Percentiles rank a stretch among this genome's conserved stretches.
phyloP scores from a whole-genome alignment of 805 yeast species.

The Kuraishia cidri region DNA sequence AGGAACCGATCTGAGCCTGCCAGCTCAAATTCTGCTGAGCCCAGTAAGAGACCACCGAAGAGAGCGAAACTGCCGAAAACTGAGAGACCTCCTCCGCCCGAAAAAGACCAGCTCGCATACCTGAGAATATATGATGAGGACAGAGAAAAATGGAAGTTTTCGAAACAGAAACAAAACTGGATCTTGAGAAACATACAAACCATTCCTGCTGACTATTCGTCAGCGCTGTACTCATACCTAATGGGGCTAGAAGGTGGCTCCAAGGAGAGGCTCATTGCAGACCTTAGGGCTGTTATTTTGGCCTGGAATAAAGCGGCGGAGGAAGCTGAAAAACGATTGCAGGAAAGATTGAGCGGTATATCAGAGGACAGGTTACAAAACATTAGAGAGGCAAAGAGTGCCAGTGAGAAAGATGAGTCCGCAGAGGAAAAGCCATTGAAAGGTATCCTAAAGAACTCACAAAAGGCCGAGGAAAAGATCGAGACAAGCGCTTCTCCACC shows the following conservation, averaged over 20 bases:
- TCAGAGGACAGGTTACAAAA: too few relatives aligned
- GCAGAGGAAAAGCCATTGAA: constrained; percentile 11
- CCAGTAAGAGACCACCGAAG: constrained; percentile 60
- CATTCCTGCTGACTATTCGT: constrained; percentile 45
- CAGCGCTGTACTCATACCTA: constrained; percentile 40
- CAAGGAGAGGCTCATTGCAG: constrained; percentile 42
- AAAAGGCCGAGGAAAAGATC: constrained; percentile 4
- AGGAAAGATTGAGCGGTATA: constrained; percentile 25
- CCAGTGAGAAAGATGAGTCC: constrained; percentile 12
- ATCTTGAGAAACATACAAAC: constrained; percentile 49
- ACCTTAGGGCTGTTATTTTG: constrained; percentile 33
- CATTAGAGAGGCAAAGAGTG: constrained; percentile 10
- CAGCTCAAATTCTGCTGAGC: constrained; percentile 9
- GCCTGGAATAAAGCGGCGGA: constrained; percentile 48
- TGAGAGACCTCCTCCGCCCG: constrained; percentile 66
- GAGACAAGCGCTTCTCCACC: constrained; percentile 8
- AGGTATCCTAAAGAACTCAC: constrained; percentile 10
- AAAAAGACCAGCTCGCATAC: constrained; percentile 65
- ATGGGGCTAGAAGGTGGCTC: constrained; percentile 66
- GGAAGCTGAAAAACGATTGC: constrained; percentile 29
- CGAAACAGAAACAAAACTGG: constrained; percentile 86
- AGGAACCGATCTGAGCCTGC: constrained; percentile 16
- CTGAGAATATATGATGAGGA: constrained; percentile 50
- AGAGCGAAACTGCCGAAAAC: constrained; percentile 59
- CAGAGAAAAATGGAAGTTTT: constrained; percentile 66